Evolutionary conservation across 176 grass and related monocot genomes (phyloP), one percentile per base, ranked within the genome.

Genomic region (Carex myosuroides): DNA sequence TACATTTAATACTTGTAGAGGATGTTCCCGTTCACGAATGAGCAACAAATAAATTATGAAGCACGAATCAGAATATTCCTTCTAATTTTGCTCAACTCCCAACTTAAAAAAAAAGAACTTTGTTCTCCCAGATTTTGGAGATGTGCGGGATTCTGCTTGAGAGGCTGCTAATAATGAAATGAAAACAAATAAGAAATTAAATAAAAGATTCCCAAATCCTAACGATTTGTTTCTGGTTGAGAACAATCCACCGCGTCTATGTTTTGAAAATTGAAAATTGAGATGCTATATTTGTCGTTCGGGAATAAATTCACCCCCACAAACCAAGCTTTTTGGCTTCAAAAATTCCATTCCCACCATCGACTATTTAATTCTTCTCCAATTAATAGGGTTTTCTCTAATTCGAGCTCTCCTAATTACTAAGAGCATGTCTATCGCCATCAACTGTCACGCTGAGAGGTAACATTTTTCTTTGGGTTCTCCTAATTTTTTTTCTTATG

Each of bases 241-340:
- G 26, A 26, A 26, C 26, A 26, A 26, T 26, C 26, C 26, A 33
- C 10, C 44, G 3, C 70, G 6, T 20, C 64, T 17, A 37, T 67
- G 64, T 67, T 67, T 35, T 5, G 8, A 35, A 17, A 67, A 13
- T 7, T 6, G 1, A 67, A 67, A 35, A 0, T 35, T 67, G 21
- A 67, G 30, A 4, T 26, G 4, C 3, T 53, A 74, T 74, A 52
- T 74, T 26, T 74, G 11, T 5, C n/a, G 5, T 44, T 22, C 24
- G 16, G 58, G 80, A 82, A 82, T 82, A 82, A 64, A 82, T 82
- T 81, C 79, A 1, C 41, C 41, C 41, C n/a, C 70, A 48, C 79
- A 53, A 24, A 63, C 16, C 59, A n/a, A 65, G 29, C 37, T 81
- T 81, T 44, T 13, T 65, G 26, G 79, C 42, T 26, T 82, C 79